Percentiles rank a stretch among this genome's conserved stretches.
phyloP scores from a whole-genome alignment of 257 asterid species.

The Ocimum tenuiflorum region DNA sequence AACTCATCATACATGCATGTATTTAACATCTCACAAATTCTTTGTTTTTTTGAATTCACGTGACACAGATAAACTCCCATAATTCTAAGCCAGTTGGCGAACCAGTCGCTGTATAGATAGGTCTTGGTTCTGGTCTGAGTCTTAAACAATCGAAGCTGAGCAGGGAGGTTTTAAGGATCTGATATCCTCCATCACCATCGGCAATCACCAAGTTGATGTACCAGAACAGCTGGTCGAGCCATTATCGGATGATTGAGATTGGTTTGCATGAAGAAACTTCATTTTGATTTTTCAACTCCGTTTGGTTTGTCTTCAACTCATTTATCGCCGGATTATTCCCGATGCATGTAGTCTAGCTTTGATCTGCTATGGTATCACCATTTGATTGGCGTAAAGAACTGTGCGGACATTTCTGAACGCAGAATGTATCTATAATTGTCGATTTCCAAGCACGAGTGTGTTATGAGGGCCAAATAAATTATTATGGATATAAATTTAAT shows the following conservation, averaged over 20 bases:
- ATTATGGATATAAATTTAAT: too few species aligned
- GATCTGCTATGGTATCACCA: neutral
- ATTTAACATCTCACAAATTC: neutral
- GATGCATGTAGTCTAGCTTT: neutral
- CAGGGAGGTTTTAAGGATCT: neutral
- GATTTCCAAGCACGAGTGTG: too few species aligned
- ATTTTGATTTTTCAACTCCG: neutral
- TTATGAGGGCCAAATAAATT: too few species aligned
- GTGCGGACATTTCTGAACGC: too few species aligned
- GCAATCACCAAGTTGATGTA: neutral
- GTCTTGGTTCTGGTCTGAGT: neutral
- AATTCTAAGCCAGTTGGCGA: constrained; percentile 13
- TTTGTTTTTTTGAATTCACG: neutral
- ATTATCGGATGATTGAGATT: neutral
- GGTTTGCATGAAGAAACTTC: neutral
- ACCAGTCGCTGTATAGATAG: constrained; percentile 25
- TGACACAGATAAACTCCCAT: constrained; percentile 23
- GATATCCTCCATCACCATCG: neutral
- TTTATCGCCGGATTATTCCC: neutral
- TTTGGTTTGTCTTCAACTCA: neutral
- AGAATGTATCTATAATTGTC: too few species aligned
- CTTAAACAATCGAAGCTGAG: neutral
- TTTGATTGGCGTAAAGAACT: neutral
- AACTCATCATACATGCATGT: neutral
- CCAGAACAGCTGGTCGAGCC: neutral